phyloP scores from a whole-genome alignment of 495 filamentous ascomycete genomes.

The Glarea lozoyensis region DNA sequence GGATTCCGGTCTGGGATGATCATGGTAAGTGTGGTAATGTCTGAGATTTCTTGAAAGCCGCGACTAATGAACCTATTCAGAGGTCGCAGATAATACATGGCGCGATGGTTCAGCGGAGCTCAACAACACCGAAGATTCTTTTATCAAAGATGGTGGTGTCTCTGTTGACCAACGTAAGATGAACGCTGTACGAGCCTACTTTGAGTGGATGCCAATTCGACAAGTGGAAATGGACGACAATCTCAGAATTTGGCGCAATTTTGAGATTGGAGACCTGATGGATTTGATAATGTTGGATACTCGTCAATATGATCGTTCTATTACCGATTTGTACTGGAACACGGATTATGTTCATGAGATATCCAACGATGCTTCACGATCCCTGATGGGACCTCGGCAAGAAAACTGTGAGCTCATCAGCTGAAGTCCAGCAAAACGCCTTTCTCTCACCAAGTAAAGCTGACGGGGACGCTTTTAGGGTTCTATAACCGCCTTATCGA shows the following conservation, averaged over 20 bases:
- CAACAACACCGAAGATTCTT: conserved; percentile 53
- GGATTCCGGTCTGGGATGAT: conserved; percentile 67
- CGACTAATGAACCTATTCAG: conserved; percentile 18
- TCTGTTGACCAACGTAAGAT: conserved; percentile 58
- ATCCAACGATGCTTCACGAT: conserved; percentile 46
- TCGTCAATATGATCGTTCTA: conserved; percentile 54
- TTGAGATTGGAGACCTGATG: conserved; percentile 53
- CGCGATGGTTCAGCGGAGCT: conserved; percentile 42
- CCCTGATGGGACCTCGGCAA: conserved; percentile 55
- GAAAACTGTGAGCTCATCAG: conserved; percentile 53
- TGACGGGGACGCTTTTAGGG: too few species aligned
- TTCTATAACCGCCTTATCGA: conserved; percentile 50
- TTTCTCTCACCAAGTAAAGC: too few species aligned
- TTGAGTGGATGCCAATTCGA: conserved; percentile 56
- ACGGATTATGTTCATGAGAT: conserved; percentile 45
- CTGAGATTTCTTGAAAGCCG: background rate
- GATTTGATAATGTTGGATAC: conserved; percentile 63
- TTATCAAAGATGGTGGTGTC: conserved; percentile 48
- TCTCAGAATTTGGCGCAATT: conserved; percentile 58
- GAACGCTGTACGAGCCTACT: conserved; percentile 62
- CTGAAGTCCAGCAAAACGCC: too few species aligned
- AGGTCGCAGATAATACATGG: conserved; percentile 58
- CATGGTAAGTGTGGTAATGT: conserved; percentile 32
- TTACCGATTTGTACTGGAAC: conserved; percentile 43
- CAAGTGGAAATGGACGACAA: conserved; percentile 64